Evolutionary conservation across 768 basidiomycete genomes (phyloP), one percentile per base, ranked within the genome.

Genomic region (Kwoniella bestiolae): DNA sequence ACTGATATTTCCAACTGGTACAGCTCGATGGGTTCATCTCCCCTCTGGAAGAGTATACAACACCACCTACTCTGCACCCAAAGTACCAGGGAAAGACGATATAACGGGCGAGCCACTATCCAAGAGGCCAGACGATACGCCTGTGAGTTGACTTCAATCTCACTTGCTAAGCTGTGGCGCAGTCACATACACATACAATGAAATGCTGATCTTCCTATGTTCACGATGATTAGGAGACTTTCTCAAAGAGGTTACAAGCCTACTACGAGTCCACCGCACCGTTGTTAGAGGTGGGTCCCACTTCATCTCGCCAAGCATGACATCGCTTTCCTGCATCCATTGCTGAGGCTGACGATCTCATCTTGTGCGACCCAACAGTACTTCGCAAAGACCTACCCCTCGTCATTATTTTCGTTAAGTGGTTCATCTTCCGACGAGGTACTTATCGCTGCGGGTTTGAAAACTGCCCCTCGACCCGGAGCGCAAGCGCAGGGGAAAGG

Each of bases 391-490:
- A 65, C 71, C 12, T 79, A 79, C 57, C 79, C 78, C 35, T 71
- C 69, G 11, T 60, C 72, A 31, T 72, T 79, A 26, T 72, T 78
- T 56, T 75, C 76, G 56, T 64, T 82, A 50, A 73, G 71, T 56
- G 81, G 81, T 25, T 74, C 77, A 59, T 75, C 77, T 66, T 78
- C 76, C 59, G 79, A 82, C 72, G 81, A 81, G 79, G 80, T 82
- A 76, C 76, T 74, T 72, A 73, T 69, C 66, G 69, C 72, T 58
- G 64, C 65, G 9, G 63, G 63, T 38, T 55, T 65, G 47, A 65
- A 65, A 59, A 56, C 62, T 16, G 41, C 61, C 41, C 59, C 67
- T 38, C 23, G 50, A 26, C 14, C 61, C 34, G 26, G 23, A 9
- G 46, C 23, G 12, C n/a, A 21, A 47, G 46, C 23, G 12, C n/a